Evolutionary conservation across 768 basidiomycete species (phyloP).

Genomic region (Lactarius tabidus): DNA sequence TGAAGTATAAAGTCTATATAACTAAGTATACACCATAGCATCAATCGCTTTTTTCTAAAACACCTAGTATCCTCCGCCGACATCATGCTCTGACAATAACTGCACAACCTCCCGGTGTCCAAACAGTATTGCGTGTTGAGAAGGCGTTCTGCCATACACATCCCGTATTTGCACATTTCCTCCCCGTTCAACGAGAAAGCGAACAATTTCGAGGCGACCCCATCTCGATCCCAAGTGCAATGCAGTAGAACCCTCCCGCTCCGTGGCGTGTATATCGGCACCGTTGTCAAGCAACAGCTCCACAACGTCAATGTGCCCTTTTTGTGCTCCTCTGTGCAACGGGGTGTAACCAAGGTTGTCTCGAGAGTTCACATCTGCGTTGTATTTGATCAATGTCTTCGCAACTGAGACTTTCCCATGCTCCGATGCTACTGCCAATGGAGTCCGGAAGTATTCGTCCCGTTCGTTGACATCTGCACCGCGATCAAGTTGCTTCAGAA

Average conservation of each 20-base stretch:
- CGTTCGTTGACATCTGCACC: neutral
- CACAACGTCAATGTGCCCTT: neutral
- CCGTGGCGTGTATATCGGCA: neutral
- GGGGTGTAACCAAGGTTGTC: neutral
- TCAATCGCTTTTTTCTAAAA: too few species aligned
- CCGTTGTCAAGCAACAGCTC: slow-evolving; percentile 2
- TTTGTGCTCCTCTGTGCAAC: neutral
- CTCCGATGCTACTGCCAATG: neutral
- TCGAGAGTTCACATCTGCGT: neutral
- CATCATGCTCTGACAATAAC: neutral
- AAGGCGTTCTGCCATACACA: neutral
- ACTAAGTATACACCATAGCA: too few species aligned
- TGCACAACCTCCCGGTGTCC: neutral
- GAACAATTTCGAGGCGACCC: neutral
- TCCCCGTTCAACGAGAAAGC: neutral
- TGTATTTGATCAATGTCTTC: neutral
- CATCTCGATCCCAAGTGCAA: neutral
- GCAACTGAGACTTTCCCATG: neutral
- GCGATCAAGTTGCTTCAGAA: neutral
- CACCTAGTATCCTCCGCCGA: neutral
- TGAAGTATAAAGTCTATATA: too few species aligned
- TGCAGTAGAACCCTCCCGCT: neutral
- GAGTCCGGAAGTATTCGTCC: neutral
- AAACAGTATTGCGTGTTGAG: neutral
- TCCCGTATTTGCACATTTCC: too few species aligned